Percentiles rank a stretch among this genome's conserved stretches.
Evolutionary conservation across 139 green algal genomes (phyloP).

Genomic region (Microglena sp.): DNA sequence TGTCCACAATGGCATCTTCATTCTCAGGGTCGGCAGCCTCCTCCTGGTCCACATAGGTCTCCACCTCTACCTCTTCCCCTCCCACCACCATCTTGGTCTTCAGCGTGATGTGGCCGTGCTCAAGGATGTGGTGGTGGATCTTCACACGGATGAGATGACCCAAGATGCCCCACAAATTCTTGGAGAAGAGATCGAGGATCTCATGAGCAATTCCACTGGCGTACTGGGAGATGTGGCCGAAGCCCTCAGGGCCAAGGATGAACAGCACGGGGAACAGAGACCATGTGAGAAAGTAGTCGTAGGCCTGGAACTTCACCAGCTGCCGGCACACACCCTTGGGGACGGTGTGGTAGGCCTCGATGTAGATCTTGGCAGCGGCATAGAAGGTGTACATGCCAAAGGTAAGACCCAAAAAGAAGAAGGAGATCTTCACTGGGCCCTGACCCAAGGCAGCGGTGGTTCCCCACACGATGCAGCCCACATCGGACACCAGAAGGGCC

Average conservation of each 20-base stretch:
- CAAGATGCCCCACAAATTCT: slow-evolving; percentile 46
- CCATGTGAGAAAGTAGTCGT: slow-evolving; percentile 39
- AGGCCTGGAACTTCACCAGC: slow-evolving; percentile 34
- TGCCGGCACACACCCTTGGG: slow-evolving; percentile 42
- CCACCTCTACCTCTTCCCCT: slow-evolving; percentile 30
- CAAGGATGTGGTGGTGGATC: slow-evolving; percentile 48
- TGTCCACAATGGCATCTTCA: slow-evolving; percentile 26
- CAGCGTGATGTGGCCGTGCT: slow-evolving; percentile 43
- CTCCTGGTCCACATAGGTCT: slow-evolving; percentile 33
- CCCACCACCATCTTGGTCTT: slow-evolving; percentile 34
- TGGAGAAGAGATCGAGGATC: slow-evolving; percentile 43
- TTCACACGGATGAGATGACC: slow-evolving; percentile 37
- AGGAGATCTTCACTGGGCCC: too few species aligned
- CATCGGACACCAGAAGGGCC: slow-evolving; percentile 27
- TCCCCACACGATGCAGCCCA: slow-evolving; percentile 28
- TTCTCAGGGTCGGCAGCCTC: too few species aligned
- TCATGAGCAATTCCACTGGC: slow-evolving; percentile 20
- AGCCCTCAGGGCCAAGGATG: slow-evolving; percentile 37
- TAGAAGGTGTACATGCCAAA: slow-evolving; percentile 47
- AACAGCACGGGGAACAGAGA: slow-evolving; percentile 48
- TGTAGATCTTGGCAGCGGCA: slow-evolving; percentile 46
- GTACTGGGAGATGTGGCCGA: slow-evolving; percentile 24
- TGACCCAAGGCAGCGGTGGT: slow-evolving; percentile 16
- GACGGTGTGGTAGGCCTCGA: slow-evolving; percentile 42
- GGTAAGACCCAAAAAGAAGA: slow-evolving; percentile 30